phyloP scores from a whole-genome alignment of 2,329 filamentous ascomycete genomes.

The Domatiomyces globalis region DNA sequence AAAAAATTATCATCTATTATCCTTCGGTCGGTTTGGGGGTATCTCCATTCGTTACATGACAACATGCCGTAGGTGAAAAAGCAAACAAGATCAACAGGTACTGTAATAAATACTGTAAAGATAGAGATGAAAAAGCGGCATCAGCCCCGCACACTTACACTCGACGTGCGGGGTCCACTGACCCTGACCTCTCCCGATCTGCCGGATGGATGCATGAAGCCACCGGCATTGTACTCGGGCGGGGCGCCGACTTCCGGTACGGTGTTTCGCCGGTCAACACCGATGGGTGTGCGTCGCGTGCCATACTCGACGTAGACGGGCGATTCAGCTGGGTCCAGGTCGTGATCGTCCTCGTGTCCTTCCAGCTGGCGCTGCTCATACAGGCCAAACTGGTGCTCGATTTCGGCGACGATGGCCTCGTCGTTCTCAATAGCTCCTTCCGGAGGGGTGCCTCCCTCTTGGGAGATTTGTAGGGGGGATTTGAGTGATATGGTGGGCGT shows the following conservation, averaged over 20 bases:
- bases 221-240: neutral
- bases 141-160: neutral
- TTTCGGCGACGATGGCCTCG: constrained; percentile 12
- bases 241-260: neutral
- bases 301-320: neutral
- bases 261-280: neutral
- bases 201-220: neutral
- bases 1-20: too few species aligned
- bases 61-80: neutral
- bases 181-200: neutral
- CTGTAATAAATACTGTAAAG: too few species aligned
- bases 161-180: neutral
- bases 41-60: too few species aligned
- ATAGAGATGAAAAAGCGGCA: neutral
- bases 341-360: neutral
- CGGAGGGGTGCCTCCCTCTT: constrained; percentile 11
- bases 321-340: neutral
- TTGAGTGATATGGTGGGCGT: constrained; percentile 28
- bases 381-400: constrained; percentile 13
- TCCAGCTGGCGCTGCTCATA: neutral
- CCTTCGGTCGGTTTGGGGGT: too few species aligned
- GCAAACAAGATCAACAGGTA: neutral
- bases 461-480: constrained; percentile 30
- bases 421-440: constrained; percentile 1
- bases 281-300: too few species aligned